Evolutionary conservation across 192 early-diverging fungal genomes (phyloP), one percentile per base, ranked within the genome.

Genomic region (Coemansia sp.): DNA sequence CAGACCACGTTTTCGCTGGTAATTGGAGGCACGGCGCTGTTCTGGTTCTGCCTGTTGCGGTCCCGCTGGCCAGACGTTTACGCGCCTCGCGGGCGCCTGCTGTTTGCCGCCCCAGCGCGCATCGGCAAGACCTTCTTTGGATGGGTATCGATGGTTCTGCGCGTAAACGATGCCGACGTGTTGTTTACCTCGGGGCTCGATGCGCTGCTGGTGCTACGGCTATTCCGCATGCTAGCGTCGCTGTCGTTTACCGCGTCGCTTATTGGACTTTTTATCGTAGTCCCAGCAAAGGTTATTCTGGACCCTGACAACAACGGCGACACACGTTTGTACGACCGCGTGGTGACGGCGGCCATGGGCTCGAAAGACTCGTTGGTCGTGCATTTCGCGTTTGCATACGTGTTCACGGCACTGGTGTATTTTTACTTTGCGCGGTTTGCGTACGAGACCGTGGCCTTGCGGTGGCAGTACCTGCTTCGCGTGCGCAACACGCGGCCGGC

Each of bases 31-130:
- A 58, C 63, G 0, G 67, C 75, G 10, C 70, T 82, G 29, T n/a
- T 65, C 3, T 58, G 67, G 29, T 82, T 82, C 52, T 82, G 80
- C 43, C 54, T 82, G 16, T 58, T 82, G 54, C 80, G 80, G 22
- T 73, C 64, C 22, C 74, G 80, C n/a, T 82, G 80, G 80, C 80
- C 80, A 5, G 65, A 67, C 49, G 80, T 82, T 9, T 82, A 82
- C 44, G 73, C 80, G 12, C 71, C 80, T 9, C 80, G 80, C 22
- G 60, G 54, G 2, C 70, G 80, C 19, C 67, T 82, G 19, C 62
- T 71, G 33, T 73, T 58, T 45, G 70, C 71, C 11, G 80, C 80
- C 0, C 75, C 73, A 1, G 62, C 70, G n/a, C 71, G 70, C 1
- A 45, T 77, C 28, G 74, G 71, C 54, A 74, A 73, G 52, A 69